Base-by-base conservation (phyloP, 1,139 yeast species). In the Magnusiomyces tetraspermus region DNA sequence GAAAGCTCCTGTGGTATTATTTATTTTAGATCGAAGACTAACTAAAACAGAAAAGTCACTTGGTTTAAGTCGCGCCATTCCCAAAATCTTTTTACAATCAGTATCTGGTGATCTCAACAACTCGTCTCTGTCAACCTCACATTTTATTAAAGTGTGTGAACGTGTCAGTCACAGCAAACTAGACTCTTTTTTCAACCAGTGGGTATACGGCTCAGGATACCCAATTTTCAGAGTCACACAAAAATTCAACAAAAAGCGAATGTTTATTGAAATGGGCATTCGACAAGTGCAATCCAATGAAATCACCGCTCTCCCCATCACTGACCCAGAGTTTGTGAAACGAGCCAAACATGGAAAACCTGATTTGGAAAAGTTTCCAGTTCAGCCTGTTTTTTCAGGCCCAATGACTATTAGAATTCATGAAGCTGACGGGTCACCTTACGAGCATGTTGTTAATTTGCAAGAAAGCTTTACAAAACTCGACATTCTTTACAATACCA, bases 401-500 rank as follows among this genome's bases (percentile, higher is more conserved):
- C 97, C 98, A 0, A 88, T 94, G 86, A 94, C 98, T 0, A 86
- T 94, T 43, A 75, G 98, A 63, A 90, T 94, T 45, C 98, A 94
- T 65, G 99, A 94, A 66, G 95, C 97, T 0, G 98, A 94, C 67
- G 98, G 98, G n/a, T 88, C 97, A 0, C 98, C 99, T 0, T 92
- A 94, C 63, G 99, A 94, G 64, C 99, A 94, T 66, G 92, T 94
- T 48, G 96, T 94, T 23, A 95, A 89, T 59, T 73, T 94, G 53
- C 87, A 88, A 62, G 97, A 90, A 54, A 79, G 81, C 1, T 81
- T 82, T 59, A 87, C 96, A 0, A 89, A 87, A 62, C 74, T 94
- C 50, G 98, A 94, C 63, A 88, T 94, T 48, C 97, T 88, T 63
- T 92, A 92, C 69, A 92, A 94, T 65, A 88, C 97, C 15, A 92